A percentile compares a stretch with the other conserved stretches of the same genome.
Conservation (phyloP, 2,329 filamentous ascomycete species). For the Mycogone perniciosa region DNA sequence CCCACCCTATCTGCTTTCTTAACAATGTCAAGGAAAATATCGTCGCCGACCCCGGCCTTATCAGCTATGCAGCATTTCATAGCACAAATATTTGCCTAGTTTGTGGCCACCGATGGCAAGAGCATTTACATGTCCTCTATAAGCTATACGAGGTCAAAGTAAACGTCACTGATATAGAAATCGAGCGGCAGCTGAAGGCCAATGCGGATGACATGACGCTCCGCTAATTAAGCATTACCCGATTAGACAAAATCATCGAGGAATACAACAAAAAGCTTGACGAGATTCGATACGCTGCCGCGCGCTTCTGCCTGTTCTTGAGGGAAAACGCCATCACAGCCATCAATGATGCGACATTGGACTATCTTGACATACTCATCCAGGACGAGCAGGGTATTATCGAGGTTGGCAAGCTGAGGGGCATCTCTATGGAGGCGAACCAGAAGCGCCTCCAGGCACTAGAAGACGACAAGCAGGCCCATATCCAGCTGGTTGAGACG, state of each 20-base stretch:
- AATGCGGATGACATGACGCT: conserved; percentile 1
- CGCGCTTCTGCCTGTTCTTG: conserved; percentile 4
- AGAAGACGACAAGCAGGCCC: conserved; percentile 2
- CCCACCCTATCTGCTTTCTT: conserved; percentile 13
- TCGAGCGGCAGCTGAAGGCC: not conserved
- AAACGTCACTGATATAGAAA: not conserved
- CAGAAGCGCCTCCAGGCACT: conserved; percentile 8
- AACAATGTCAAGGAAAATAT: conserved; percentile 10
- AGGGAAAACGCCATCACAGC: not conserved
- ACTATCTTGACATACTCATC: conserved; percentile 9
- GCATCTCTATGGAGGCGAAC: not conserved
- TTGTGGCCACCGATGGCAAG: conserved; percentile 4
- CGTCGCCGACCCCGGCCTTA: conserved; percentile 8
- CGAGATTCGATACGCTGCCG: conserved; percentile 4
- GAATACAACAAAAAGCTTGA: conserved; percentile 2
- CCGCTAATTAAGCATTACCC: not conserved
- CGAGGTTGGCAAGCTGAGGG: not conserved
- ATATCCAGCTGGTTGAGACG: conserved; percentile 13
- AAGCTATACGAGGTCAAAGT: not conserved
- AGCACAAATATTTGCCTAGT: not conserved
- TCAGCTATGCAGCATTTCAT: not conserved
- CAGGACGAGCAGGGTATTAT: not conserved
- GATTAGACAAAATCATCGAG: not conserved
- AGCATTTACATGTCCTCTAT: conserved; percentile 6
- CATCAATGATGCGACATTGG: conserved; percentile 5